Conservation (phyloP, 306 rosid species). For the Castanospermum australe region DNA sequence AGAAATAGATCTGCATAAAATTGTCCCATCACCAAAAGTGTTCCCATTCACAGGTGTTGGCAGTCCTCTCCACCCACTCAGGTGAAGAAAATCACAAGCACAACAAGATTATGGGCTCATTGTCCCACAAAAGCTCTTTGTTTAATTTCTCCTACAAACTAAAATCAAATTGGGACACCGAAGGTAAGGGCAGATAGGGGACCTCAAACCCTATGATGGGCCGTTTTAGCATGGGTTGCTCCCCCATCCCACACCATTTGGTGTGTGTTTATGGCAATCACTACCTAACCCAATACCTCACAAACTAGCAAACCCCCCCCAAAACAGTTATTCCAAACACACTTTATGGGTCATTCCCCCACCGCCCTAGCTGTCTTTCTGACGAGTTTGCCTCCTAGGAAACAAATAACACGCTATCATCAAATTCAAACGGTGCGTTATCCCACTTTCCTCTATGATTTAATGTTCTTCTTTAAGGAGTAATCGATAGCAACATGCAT, state of each 20-base stretch:
- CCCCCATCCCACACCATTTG: constrained; percentile 38
- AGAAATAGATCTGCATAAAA: constrained; percentile 5
- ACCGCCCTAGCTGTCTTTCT: constrained; percentile 42
- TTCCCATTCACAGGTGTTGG: constrained; percentile 14
- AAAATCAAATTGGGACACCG: constrained; percentile 2
- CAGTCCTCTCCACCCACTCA: background rate
- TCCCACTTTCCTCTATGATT: background rate
- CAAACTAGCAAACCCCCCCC: constrained; percentile 30
- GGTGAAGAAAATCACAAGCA: constrained; percentile 22
- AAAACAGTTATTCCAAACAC: constrained; percentile 41
- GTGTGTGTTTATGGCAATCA: constrained; percentile 21
- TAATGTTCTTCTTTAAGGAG: background rate
- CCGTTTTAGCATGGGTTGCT: constrained; percentile 59
- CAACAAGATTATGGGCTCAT: constrained; percentile 32
- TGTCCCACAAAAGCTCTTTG: constrained; percentile 11
- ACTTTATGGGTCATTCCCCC: constrained; percentile 34
- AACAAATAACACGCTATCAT: constrained; percentile 29
- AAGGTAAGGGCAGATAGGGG: constrained; percentile 31
- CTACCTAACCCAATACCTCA: constrained; percentile 39
- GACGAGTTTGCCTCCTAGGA: constrained; percentile 52
- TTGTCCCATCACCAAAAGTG: background rate
- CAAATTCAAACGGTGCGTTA: background rate
- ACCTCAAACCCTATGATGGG: constrained; percentile 33
- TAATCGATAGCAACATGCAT: background rate
- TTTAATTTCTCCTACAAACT: background rate